phyloP scores from a whole-genome alignment of 768 basidiomycete genomes.

The Tephrocybe rancida region DNA sequence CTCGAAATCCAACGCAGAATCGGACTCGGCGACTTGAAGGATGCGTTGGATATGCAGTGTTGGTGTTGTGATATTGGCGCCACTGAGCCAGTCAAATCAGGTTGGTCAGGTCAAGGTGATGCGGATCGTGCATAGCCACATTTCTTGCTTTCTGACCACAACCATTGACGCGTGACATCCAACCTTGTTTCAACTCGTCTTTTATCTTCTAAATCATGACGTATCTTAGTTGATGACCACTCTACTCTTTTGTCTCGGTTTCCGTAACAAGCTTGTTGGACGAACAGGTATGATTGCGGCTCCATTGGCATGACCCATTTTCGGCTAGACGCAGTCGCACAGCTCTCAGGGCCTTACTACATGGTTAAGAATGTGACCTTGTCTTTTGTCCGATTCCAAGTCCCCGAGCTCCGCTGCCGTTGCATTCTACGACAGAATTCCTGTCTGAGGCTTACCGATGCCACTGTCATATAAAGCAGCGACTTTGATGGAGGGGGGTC shows the following conservation, averaged over 20 bases:
- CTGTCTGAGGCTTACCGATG: slow-evolving; percentile 15
- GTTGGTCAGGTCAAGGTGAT: too few relatives aligned
- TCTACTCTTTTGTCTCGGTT: slow-evolving; percentile 12
- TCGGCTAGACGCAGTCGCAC: slow-evolving; percentile 8
- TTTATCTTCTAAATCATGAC: too few relatives aligned
- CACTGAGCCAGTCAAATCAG: not conserved
- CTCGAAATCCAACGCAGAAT: not conserved
- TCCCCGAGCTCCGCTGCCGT: slow-evolving; percentile 18
- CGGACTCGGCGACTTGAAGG: not conserved
- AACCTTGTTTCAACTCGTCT: too few relatives aligned
- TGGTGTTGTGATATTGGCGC: not conserved
- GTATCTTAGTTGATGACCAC: not conserved
- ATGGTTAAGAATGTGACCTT: slow-evolving; percentile 6
- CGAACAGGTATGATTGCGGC: slow-evolving; percentile 11
- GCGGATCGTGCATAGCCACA: too few relatives aligned
- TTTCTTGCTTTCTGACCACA: too few relatives aligned
- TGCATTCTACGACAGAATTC: slow-evolving; percentile 12
- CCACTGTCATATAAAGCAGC: slow-evolving; percentile 18
- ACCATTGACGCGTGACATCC: too few relatives aligned
- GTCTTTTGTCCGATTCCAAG: slow-evolving; percentile 18
- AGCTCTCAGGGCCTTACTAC: slow-evolving; percentile 13
- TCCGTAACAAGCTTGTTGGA: not conserved
- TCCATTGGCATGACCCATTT: not conserved
- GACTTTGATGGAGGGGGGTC: slow-evolving; percentile 5
- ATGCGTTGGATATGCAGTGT: not conserved